These are phyloP conservation scores for Penicillium sp. DNA, from an alignment of 2,329 filamentous ascomycete genomes.

Conservation along the genomic window DNA sequence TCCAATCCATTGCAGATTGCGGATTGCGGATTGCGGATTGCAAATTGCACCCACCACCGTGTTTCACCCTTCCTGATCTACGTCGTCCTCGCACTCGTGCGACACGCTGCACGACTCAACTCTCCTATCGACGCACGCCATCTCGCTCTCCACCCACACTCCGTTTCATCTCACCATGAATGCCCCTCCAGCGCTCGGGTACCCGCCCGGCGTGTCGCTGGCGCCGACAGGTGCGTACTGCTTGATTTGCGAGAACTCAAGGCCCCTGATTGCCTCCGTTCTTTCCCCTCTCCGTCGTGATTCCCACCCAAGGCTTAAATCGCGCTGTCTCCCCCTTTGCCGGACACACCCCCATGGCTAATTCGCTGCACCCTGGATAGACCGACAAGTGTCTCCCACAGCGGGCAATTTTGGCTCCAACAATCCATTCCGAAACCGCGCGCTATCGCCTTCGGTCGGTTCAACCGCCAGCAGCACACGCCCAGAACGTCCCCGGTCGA, in stretches of 20 bases:
- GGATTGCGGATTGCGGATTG: too few species aligned
- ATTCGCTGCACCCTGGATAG: conserved; percentile 17
- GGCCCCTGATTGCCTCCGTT: conserved; percentile 11
- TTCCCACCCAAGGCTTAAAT: conserved; percentile 8
- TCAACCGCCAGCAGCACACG: conserved; percentile 30
- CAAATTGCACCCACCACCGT: conserved; percentile 5
- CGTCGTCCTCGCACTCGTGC: conserved; percentile 20
- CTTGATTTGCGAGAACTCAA: conserved; percentile 6
- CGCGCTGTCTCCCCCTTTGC: not conserved
- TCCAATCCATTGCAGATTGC: conserved; percentile 18
- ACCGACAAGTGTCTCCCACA: conserved; percentile 32
- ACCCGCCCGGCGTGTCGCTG: conserved; percentile 34
- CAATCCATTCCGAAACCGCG: conserved; percentile 51
- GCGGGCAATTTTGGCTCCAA: conserved; percentile 45
- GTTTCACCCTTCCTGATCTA: too few species aligned
- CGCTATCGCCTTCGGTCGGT: conserved; percentile 39
- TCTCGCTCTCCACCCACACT: conserved; percentile 18
- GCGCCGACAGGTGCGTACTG: conserved; percentile 35
- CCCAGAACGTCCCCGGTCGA: conserved; percentile 53
- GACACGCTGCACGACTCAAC: conserved; percentile 13
- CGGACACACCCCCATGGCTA: conserved; percentile 1
- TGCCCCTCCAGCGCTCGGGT: conserved; percentile 33
- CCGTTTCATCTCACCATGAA: conserved; percentile 32
- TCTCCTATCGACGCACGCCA: conserved; percentile 12
- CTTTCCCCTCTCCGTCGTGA: conserved; percentile 5